A percentile compares a stretch with the other conserved stretches of the same genome.
These are phyloP conservation scores for Hymenoscyphus repandus DNA, from an alignment of 2,329 filamentous ascomycete species.

Conservation along the genomic window DNA sequence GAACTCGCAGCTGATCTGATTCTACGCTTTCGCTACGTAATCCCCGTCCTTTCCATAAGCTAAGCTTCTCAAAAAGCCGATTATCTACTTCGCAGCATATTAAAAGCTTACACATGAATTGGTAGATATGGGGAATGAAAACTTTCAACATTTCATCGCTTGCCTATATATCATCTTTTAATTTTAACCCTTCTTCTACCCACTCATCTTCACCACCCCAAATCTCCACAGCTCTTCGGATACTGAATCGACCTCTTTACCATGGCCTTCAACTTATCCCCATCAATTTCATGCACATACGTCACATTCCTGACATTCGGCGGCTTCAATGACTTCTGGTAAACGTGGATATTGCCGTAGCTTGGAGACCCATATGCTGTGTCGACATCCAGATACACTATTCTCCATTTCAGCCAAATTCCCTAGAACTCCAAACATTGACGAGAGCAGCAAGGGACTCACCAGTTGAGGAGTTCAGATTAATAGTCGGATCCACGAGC, in stretches of 20 bases:
- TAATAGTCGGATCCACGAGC: constrained; percentile 35
- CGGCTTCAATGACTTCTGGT: constrained; percentile 36
- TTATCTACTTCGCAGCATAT: too few species aligned
- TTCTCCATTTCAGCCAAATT: not conserved
- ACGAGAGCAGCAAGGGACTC: not conserved
- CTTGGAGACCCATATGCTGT: constrained; percentile 35
- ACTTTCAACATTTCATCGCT: too few species aligned
- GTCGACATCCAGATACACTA: constrained; percentile 40
- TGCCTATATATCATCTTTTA: too few species aligned
- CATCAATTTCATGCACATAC: constrained; percentile 37
- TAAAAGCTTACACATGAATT: too few species aligned
- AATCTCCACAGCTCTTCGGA: constrained; percentile 11
- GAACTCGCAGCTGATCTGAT: too few species aligned
- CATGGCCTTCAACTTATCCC: constrained; percentile 30
- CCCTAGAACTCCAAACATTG: not conserved
- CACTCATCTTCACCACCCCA: not conserved
- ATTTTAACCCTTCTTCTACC: too few species aligned
- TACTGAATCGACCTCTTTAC: constrained; percentile 34
- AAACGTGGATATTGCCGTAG: constrained; percentile 40
- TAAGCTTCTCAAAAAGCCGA: too few species aligned
- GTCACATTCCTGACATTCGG: constrained; percentile 35
- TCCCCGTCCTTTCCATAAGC: too few species aligned
- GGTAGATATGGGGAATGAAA: too few species aligned
- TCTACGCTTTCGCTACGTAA: too few species aligned
- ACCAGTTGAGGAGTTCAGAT: constrained; percentile 12